These are phyloP conservation scores for Cucurbita ficifolia DNA, from an alignment of 306 rosid species.

Conservation along the genomic window DNA sequence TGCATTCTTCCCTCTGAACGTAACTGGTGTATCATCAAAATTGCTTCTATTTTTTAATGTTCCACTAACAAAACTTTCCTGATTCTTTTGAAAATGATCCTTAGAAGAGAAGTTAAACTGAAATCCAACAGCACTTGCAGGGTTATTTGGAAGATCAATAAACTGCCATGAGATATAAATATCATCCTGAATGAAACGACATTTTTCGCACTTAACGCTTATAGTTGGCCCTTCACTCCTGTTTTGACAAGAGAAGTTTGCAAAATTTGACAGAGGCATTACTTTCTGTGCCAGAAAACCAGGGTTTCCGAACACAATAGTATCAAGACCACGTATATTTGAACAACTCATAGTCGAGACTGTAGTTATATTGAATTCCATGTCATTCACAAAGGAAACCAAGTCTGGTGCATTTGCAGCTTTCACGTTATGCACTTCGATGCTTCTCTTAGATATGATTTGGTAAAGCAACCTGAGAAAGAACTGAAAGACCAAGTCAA, in stretches of 20 bases:
- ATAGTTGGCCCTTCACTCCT: constrained; percentile 75
- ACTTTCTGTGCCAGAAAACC: constrained; percentile 56
- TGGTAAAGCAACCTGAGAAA: constrained; percentile 79
- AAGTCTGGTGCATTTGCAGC: constrained; percentile 75
- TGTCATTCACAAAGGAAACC: constrained; percentile 48
- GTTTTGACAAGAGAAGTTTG: constrained; percentile 59
- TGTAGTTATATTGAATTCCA: constrained; percentile 83
- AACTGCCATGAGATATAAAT: constrained; percentile 80
- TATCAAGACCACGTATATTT: constrained; percentile 60
- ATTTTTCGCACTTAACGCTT: constrained; percentile 38
- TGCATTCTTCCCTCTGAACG: constrained; percentile 63
- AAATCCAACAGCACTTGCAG: constrained; percentile 90
- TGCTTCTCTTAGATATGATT: constrained; percentile 70
- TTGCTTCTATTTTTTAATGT: constrained; percentile 52
- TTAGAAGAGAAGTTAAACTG: constrained; percentile 61
- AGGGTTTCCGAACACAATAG: constrained; percentile 55
- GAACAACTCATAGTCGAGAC: constrained; percentile 86
- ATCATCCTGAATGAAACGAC: constrained; percentile 46
- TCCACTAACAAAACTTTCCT: constrained; percentile 64
- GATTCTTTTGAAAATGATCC: constrained; percentile 29
- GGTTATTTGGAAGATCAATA: constrained; percentile 66
- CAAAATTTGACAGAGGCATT: constrained; percentile 44
- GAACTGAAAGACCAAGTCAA: constrained; percentile 32
- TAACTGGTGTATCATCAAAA: constrained; percentile 62
- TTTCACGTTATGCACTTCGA: constrained; percentile 83